Evolutionary conservation across 2,329 filamentous ascomycete genomes (phyloP), one percentile per base, ranked within the genome.

Genomic region (Chrysoporthe austroafricana): DNA sequence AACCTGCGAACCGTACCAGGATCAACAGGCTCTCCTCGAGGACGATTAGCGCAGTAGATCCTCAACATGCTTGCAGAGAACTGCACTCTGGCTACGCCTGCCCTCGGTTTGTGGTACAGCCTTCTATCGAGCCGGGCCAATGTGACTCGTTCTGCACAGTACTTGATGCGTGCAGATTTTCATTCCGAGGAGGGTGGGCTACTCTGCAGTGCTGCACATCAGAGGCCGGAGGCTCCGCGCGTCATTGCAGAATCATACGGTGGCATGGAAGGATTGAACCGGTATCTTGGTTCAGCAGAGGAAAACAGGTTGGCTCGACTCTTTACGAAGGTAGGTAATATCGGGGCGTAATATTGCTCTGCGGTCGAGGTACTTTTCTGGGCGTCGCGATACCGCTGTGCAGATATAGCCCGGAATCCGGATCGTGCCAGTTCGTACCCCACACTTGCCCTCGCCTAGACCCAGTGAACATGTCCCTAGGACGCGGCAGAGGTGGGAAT

Each of bases 341-440:
- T 39, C 5, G 50, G 9, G 21, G 26, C 50, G 11, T 54, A 16
- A 32, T 54, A 54, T 54, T 16, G 13, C 50, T 21, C 21, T 32
- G 8, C 50, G 14, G 32, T 11, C 50, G 14, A 16, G 21, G 26
- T 54, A 54, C 32, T 21, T 26, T 26, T 16, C 39, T 6, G 9
- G 9, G 21, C 36, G 58, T 60, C 7, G 56, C 32, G 34, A 56
- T 63, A 63, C 46, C 39, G 61, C 11, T 36, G 61, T 63, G 34
- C n/a, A 54, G 61, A 32, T 63, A 56, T 64, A 58, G 62, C 50
- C 62, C 50, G 62, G 62, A 63, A 54, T 52, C n/a, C 61, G 61
- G 61, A 48, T 52, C 46, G 26, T 36, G 34, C 34, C 48, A 46
- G 18, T 21, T 42, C 34, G 16, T 13, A 21, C 60, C 60, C 60